Percentiles rank a stretch among this genome's conserved stretches.
Conservation (phyloP, 805 yeast genomes). For the Wickerhamiella sergipiensis region DNA sequence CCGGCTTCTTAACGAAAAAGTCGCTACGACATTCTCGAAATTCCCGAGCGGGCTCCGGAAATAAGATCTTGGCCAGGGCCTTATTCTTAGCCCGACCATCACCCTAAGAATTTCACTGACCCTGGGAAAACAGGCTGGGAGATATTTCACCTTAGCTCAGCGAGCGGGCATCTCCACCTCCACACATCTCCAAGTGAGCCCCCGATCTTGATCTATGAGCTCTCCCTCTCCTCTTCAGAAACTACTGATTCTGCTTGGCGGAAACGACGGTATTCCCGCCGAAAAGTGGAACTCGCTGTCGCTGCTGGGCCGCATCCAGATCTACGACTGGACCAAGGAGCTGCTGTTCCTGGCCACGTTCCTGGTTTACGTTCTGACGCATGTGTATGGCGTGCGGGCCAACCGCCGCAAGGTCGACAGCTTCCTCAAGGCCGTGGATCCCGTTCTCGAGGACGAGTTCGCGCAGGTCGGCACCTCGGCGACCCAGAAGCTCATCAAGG, state of each 20-base stretch:
- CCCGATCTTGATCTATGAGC: neutral
- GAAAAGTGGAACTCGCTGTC: conserved; percentile 50
- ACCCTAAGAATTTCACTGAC: too few species aligned
- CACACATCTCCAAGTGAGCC: neutral
- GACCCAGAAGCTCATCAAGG: conserved; percentile 36
- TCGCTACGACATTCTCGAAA: too few species aligned
- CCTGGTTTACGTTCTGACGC: conserved; percentile 34
- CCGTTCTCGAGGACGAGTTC: conserved; percentile 52
- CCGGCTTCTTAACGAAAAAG: too few species aligned
- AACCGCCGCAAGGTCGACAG: conserved; percentile 44
- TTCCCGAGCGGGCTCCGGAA: neutral
- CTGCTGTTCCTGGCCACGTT: conserved; percentile 39
- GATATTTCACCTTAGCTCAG: neutral
- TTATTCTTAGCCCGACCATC: neutral
- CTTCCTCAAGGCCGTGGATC: conserved; percentile 37
- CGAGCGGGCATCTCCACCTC: neutral
- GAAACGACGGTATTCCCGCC: conserved; percentile 8
- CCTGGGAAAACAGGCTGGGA: neutral
- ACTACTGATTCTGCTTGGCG: conserved; percentile 4
- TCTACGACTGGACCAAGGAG: conserved; percentile 73
- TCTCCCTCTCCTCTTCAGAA: neutral
- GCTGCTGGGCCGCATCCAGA: conserved; percentile 39
- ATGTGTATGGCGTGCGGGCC: conserved; percentile 42
- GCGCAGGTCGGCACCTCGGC: conserved; percentile 49
- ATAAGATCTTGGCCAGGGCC: neutral